Conservation (phyloP, 345 rosid species). For the Hibiscus tridactylites region DNA sequence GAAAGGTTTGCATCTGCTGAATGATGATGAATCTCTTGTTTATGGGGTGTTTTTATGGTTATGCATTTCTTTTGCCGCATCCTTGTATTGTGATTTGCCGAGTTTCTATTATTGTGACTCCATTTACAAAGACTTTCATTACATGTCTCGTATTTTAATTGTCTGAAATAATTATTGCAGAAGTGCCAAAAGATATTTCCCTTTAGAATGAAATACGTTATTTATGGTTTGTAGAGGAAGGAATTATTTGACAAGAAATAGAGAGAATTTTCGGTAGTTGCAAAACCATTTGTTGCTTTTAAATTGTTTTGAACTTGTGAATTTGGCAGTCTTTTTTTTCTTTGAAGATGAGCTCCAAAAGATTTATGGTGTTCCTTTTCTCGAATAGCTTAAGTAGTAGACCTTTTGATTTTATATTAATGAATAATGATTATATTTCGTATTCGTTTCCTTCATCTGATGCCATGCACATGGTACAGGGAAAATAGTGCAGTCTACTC, state of each 20-base stretch:
- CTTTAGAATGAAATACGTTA: neutral
- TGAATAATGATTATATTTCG: slow-evolving; percentile 2
- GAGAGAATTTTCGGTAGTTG: neutral
- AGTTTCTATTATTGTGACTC: neutral
- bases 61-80: neutral
- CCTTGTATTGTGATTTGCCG: neutral
- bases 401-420: neutral
- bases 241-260: slow-evolving; percentile 8
- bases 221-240: neutral
- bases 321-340: neutral
- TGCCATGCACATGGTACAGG: slow-evolving; percentile 32
- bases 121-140: neutral
- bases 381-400: neutral
- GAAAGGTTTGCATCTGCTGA: slow-evolving; percentile 53
- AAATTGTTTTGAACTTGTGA: neutral
- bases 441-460: neutral
- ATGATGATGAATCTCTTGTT: neutral
- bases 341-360: neutral
- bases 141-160: neutral
- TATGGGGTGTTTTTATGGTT: neutral
- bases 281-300: neutral
- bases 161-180: neutral
- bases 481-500: slow-evolving; percentile 85
- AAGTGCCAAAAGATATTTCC: neutral
- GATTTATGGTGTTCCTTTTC: neutral